These are phyloP conservation scores for Pseudonitzschia multiseries DNA, from an alignment of 108 stramenopile species.

Conservation along the genomic window DNA sequence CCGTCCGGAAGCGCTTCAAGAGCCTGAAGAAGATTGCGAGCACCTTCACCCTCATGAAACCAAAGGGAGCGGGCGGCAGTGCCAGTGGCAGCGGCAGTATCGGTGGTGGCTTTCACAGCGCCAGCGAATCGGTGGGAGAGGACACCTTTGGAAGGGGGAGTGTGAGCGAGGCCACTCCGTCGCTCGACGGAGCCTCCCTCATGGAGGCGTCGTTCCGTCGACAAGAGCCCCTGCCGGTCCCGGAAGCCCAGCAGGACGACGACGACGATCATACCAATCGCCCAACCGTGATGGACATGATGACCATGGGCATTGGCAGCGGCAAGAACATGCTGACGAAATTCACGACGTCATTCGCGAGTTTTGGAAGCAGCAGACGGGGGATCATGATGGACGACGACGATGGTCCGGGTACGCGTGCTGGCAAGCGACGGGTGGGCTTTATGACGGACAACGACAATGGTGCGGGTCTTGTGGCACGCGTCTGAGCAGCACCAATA, in stretches of 20 bases:
- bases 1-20: neutral
- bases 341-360: neutral
- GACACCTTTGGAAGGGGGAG: no score
- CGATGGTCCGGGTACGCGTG: slow-evolving; percentile 1
- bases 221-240: slow-evolving; percentile 29
- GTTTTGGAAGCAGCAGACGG: neutral
- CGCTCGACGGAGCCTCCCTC: neutral
- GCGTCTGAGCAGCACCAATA: no score
- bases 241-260: slow-evolving; percentile 12
- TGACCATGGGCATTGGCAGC: neutral
- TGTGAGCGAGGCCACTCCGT: no score
- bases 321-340: slow-evolving; percentile 9
- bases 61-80: neutral
- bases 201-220: neutral
- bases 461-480: no score
- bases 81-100: neutral
- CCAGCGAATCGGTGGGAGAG: neutral
- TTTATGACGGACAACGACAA: no score
- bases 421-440: no score
- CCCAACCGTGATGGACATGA: neutral
- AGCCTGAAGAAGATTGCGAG: neutral
- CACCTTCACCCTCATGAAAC: neutral
- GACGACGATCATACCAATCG: neutral
- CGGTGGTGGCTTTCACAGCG: neutral
- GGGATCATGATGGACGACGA: slow-evolving; percentile 30